phyloP scores from a whole-genome alignment of 371 early-diverging fungal species.

The Mortierella sp. region DNA sequence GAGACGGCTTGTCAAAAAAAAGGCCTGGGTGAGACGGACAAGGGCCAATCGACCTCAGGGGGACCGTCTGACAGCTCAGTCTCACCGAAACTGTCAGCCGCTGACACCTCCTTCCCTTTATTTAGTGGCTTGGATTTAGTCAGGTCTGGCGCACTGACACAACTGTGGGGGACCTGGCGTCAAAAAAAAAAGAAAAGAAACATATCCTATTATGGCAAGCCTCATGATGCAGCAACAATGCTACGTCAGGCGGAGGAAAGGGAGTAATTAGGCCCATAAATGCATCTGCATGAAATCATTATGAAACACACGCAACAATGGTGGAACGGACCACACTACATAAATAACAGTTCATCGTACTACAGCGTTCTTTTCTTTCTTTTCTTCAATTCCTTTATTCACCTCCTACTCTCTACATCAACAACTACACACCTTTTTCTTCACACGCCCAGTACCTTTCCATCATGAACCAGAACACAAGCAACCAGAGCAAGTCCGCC shows the following conservation, averaged over 20 bases:
- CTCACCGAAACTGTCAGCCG: too few relatives aligned
- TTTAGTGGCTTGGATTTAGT: too few relatives aligned
- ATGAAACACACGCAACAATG: neutral
- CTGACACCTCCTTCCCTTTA: too few relatives aligned
- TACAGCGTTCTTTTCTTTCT: neutral
- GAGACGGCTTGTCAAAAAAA: too few relatives aligned
- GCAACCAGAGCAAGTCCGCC: constrained; percentile 12
- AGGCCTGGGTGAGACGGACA: too few relatives aligned
- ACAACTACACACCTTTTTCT: neutral
- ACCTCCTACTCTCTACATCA: neutral
- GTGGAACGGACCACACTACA: neutral
- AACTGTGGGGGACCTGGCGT: too few relatives aligned
- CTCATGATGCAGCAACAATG: neutral
- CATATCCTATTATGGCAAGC: neutral
- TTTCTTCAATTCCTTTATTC: neutral
- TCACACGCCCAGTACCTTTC: neutral
- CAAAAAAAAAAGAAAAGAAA: neutral
- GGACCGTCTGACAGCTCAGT: too few relatives aligned
- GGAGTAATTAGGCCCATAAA: neutral
- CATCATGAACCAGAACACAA: constrained; percentile 25
- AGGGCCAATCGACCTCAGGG: too few relatives aligned
- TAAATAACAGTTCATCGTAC: neutral
- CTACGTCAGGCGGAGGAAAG: neutral
- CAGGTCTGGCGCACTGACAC: too few relatives aligned
- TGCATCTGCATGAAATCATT: neutral